phyloP scores from a whole-genome alignment of 2,329 filamentous ascomycete species.

The Aspergillus luchuensis region DNA sequence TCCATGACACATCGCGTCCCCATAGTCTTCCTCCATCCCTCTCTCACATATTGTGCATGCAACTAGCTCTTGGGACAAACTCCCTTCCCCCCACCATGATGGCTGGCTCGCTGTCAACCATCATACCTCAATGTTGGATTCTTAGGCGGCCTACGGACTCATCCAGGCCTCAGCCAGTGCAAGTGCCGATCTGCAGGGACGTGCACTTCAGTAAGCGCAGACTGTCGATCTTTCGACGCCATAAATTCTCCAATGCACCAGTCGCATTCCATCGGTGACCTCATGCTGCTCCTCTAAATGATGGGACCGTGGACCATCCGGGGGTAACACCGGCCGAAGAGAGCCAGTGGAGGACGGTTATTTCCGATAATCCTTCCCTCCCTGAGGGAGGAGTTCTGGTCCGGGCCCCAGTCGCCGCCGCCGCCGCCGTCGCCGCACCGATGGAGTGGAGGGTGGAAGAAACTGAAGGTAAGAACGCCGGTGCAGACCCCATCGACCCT shows the following conservation, averaged over 20 bases:
- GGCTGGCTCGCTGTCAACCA: background rate
- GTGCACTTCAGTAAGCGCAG: slow-evolving; percentile 3
- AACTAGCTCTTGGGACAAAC: background rate
- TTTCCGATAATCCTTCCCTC: slow-evolving; percentile 16
- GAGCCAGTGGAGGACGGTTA: slow-evolving; percentile 17
- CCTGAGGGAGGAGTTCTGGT: slow-evolving; percentile 8
- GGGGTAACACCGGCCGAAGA: slow-evolving; percentile 15
- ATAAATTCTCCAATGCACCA: slow-evolving; percentile 11
- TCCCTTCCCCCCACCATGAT: background rate
- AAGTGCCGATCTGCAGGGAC: slow-evolving; percentile 19
- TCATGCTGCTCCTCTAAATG: slow-evolving; percentile 17
- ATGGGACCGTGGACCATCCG: slow-evolving; percentile 15
- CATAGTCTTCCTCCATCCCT: background rate
- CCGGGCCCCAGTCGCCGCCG: slow-evolving; percentile 1
- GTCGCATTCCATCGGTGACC: slow-evolving; percentile 20
- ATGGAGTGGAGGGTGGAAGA: background rate
- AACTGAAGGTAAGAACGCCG: background rate
- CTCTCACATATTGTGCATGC: background rate
- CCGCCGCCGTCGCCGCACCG: background rate
- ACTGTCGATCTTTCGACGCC: slow-evolving; percentile 11
- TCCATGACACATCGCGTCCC: slow-evolving; percentile 3
- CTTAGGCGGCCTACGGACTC: background rate
- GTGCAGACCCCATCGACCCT: slow-evolving; percentile 8
- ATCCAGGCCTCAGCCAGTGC: background rate
- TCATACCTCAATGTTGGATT: background rate